Evolutionary conservation across 2,329 filamentous ascomycete species (phyloP).

Genomic region (Ophiostoma sp.): DNA sequence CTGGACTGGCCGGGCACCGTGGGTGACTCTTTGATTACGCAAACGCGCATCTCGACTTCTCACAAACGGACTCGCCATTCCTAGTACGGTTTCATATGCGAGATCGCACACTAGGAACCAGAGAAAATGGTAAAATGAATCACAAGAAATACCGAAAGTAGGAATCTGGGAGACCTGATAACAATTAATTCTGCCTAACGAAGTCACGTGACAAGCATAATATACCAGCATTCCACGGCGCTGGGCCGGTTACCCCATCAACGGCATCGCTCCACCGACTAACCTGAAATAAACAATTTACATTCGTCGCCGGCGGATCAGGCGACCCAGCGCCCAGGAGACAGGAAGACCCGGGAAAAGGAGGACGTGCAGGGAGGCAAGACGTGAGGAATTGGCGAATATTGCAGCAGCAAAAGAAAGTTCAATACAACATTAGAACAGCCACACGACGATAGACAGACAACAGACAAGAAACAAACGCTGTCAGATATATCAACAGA

Average conservation of each 20-base stretch:
- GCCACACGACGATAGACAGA: slow-evolving; percentile 13
- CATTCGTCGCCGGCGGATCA: slow-evolving; percentile 9
- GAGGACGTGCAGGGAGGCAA: neutral
- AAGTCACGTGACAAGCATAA: too few relatives aligned
- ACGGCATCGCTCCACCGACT: slow-evolving; percentile 18
- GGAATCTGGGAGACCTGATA: too few relatives aligned
- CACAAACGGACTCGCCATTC: neutral
- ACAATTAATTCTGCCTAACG: too few relatives aligned
- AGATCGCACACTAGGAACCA: neutral
- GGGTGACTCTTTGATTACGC: neutral
- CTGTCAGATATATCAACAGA: neutral
- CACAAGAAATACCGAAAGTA: neutral
- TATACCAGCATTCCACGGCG: neutral
- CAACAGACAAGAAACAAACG: too few relatives aligned
- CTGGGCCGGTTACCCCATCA: slow-evolving; percentile 23
- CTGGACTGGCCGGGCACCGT: neutral
- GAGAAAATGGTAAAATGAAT: neutral
- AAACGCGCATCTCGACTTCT: neutral
- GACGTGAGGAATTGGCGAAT: slow-evolving; percentile 1
- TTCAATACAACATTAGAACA: neutral
- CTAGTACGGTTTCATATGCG: neutral
- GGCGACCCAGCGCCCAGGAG: neutral
- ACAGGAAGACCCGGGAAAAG: slow-evolving; percentile 6
- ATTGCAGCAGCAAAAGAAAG: slow-evolving; percentile 5
- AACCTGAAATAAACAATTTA: slow-evolving; percentile 21